Evolutionary conservation across 306 rosid genomes (phyloP), one percentile per base, ranked within the genome.

Genomic region (Trifolium dubium): DNA sequence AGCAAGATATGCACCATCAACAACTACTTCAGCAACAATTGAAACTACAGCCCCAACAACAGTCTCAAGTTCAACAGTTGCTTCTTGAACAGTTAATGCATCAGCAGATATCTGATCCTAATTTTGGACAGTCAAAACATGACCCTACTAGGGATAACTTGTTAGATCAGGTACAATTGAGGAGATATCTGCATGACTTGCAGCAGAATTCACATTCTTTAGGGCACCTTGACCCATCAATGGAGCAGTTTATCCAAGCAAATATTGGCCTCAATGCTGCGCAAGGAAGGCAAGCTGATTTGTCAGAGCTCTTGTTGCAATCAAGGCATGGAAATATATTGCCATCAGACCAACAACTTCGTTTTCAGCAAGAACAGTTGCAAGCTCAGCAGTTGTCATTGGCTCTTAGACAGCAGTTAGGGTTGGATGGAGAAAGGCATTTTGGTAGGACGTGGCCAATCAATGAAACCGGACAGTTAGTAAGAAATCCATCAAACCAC

Each of bases 351-450:
- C 88, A 79, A 62, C 90, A 86, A 59, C 81, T 79, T 78, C 83
- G 75, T 70, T 74, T 82, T 71, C 88, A 82, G 75, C 90, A 88
- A 62, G 85, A 86, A 53, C 90, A 82, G 83, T 39, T 79, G 63
- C 91, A 78, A 75, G 85, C 82, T 19, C 89, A 86, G 65, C 89
- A 89, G 79, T 11, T 86, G 34, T 86, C 91, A 5, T 23, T 85
- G 78, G 86, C 89, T 68, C 84, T 85, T 67, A 81, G 89, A 44
- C 89, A 83, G 79, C 87, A 85, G 77, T 51, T 79, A 65, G 88
- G 86, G n/a, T 75, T 85, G 79, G 94, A 87, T 34, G 88, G 78
- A 60, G 89, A 89, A 79, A 85, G 91, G 64, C 89, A 65, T 79
- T 61, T 71, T 46, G 88, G 88, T 69, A 82, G 82, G 71, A 69